A percentile compares a stretch with the other conserved stretches of the same genome.
These are phyloP conservation scores for Penicillium sp. DNA, from an alignment of 2,329 filamentous ascomycete genomes.

Conservation along the genomic window DNA sequence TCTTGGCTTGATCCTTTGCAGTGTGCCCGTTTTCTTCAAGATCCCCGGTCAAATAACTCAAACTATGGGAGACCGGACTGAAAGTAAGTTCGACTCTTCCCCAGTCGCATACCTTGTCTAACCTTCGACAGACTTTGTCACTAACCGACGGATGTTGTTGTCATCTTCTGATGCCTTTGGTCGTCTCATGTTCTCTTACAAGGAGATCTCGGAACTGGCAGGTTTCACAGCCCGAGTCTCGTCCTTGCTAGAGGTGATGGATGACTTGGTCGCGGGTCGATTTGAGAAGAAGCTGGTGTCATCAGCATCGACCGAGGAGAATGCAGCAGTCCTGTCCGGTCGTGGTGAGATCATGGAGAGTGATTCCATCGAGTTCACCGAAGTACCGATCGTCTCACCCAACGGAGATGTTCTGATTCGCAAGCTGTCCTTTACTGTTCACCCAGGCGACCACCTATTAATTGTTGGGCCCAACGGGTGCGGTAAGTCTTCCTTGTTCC, in stretches of 20 bases:
- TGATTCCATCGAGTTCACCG: conserved; percentile 76
- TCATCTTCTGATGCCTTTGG: conserved; percentile 95
- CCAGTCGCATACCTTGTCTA: not conserved
- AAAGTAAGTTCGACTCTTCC: conserved; percentile 47
- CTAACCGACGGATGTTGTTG: conserved; percentile 86
- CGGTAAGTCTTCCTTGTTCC: conserved; percentile 93
- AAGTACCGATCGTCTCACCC: conserved; percentile 94
- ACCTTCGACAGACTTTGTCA: conserved; percentile 69
- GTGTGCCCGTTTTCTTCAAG: conserved; percentile 93
- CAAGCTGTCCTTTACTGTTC: conserved; percentile 82
- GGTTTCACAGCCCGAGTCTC: conserved; percentile 94
- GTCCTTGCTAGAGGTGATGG: conserved; percentile 87
- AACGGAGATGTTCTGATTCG: conserved; percentile 91
- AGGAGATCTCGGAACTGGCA: conserved; percentile 92
- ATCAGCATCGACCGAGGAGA: conserved; percentile 76
- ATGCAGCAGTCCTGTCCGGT: conserved; percentile 77
- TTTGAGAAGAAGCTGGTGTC: conserved; percentile 98
- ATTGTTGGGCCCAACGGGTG: conserved; percentile 97
- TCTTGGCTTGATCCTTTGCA: conserved; percentile 85
- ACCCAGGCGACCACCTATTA: conserved; percentile 83
- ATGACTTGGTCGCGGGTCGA: conserved; percentile 82
- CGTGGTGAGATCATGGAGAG: conserved; percentile 82
- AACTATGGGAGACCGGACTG: conserved; percentile 55
- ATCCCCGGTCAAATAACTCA: conserved; percentile 67
- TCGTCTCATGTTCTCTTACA: conserved; percentile 95